Base-by-base conservation (phyloP, 352 stramenopile species). In the Thraustochytrium striatum region DNA sequence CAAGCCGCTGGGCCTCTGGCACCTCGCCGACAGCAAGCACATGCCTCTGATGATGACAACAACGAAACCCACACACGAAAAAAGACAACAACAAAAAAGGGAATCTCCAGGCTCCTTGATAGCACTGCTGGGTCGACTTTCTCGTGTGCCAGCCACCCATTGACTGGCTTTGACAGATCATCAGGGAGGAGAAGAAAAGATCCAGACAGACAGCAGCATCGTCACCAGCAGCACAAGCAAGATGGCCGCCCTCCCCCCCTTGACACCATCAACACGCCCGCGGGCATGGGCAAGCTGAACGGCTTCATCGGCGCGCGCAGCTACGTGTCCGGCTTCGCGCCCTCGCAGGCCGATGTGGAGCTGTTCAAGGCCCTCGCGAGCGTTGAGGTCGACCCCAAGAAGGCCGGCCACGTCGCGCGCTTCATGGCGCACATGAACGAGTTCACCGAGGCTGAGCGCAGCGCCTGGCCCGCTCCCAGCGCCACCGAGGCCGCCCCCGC, bases 261-360 rank as follows among this genome's bases (percentile, higher is more conserved):
- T 81, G 85, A 88, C 78, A 86, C 88, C 81, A 72, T 91, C 57
- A 79, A 89, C 85, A 84, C 85, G 69, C 85, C 87, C 72, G 81
- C 84, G 21, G 87, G 87, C 81, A 81, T 91, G 50, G 90, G 90
- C 84, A 91, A 91, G 84, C 86, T 91, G 0, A 91, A 91, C 81
- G 87, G 88, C 79, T 94, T 91, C 86, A 87, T 94, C 50, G 89
- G 84, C 35, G 85, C 85, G 80, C 87, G 87, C 62, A 91, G 86
- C 62, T 94, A 94, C 85, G 85, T 94, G 39, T 87, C 91, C 59
- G 89, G 88, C 61, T 93, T 84, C 84, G 83, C 87, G 50, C 91
- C 92, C 75, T 89, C 86, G 59, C 82, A 85, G 11, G 86, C 86
- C 39, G 89, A 94, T 79, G 84, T 85, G 16, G 82, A 83, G n/a